Base-by-base conservation (phyloP, 805 yeast species). In the Wickerhamiella lipophila region DNA sequence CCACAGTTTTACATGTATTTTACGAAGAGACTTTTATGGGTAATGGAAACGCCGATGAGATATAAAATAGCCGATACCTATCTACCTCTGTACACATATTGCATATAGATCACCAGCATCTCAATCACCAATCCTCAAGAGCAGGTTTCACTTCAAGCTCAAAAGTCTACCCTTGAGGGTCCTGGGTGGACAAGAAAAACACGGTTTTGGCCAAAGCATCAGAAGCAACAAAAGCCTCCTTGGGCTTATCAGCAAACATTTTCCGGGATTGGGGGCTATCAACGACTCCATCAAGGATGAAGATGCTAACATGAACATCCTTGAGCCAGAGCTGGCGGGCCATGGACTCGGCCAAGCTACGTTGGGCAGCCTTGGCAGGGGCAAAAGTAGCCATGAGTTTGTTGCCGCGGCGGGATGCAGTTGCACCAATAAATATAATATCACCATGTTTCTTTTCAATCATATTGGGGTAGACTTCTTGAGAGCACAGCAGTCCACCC, bases 1-100 rank as follows among this genome's bases (percentile, higher is more conserved):
- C 94, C 0, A 73, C 66, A 49, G 61, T 65, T 50, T 60, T 67
- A 55, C 60, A 65, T 61, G 71, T 68, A 50, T 69, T 71, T 53
- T 65, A 67, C 46, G 74, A 68, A 34, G 68, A 63, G n/a, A 6
- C 30, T 6, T 23, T 4, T 22, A 22, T 40, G 30, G 43, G 21
- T 27, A 40, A 40, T 19, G 43, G 43, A 3, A 40, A 40, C 19
- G 30, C 30, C 19, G 30, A 21, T 9, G 43, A 22, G 25, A 15
- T 6, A 3, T 38, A 21, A 19, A 9, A n/a, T n/a, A n/a, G n/a
- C n/a, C n/a, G n/a, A n/a, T n/a, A n/a, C n/a, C n/a, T 25, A 32
- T 32, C 16, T n/a, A 34, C n/a, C 9, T 5, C 9, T 11, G 3
- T 34, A 21, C 11, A 34, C 22, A 34, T 34, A 11, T 15, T 16